Conservation (phyloP, 495 filamentous ascomycete genomes). For the Mycothermus thermophilus region DNA sequence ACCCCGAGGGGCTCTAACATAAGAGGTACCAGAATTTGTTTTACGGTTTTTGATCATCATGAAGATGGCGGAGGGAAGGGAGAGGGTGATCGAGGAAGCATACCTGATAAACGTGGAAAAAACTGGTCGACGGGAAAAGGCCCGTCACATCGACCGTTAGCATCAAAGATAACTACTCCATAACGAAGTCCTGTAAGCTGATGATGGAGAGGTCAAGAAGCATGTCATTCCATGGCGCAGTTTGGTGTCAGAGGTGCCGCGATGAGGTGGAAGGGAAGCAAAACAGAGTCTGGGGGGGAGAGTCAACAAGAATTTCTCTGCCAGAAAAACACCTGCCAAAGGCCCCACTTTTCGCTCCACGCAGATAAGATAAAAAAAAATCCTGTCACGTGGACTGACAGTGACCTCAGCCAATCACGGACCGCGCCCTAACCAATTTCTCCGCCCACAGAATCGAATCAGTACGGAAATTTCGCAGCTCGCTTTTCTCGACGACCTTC, state of each 20-base stretch:
- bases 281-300: no score
- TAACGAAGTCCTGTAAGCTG: no score
- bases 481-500: no score
- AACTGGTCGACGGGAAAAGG: neutral
- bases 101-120: constrained; percentile 9
- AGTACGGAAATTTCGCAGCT: neutral
- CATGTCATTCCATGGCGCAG: no score
- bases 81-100: neutral
- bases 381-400: constrained; percentile 4
- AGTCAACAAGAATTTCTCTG: no score
- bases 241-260: no score
- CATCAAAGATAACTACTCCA: no score
- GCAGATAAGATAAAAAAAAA: no score
- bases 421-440: constrained; percentile 8
- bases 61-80: constrained; percentile 7
- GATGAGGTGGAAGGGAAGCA: no score
- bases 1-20: constrained; percentile 38
- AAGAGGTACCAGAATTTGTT: constrained; percentile 57
- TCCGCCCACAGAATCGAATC: constrained; percentile 11
- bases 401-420: constrained; percentile 1
- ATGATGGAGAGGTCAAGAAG: no score
- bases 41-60: constrained; percentile 38
- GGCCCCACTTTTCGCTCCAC: no score
- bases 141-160: neutral
- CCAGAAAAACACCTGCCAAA: neutral